A percentile compares a stretch with the other conserved stretches of the same genome.
phyloP scores from a whole-genome alignment of 495 filamentous ascomycete genomes.

The Aspergillus ostianus region DNA sequence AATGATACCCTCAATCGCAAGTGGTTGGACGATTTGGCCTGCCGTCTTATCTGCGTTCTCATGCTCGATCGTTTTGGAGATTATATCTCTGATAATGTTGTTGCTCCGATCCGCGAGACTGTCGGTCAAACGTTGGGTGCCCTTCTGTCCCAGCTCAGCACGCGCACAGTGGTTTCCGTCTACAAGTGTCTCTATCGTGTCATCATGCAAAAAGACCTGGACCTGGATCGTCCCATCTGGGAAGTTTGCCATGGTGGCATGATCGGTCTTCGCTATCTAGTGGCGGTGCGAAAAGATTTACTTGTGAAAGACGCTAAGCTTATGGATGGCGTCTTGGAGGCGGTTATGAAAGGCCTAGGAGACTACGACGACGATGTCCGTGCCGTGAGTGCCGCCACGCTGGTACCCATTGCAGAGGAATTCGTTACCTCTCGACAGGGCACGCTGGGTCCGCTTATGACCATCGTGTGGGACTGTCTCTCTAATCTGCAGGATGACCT shows the following conservation, averaged over 20 bases:
- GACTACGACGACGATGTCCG: conserved; percentile 95
- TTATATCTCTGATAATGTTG: conserved; percentile 94
- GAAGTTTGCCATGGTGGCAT: conserved; percentile 97
- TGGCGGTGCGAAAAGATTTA: conserved; percentile 89
- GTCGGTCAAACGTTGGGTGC: conserved; percentile 94
- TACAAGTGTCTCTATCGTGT: conserved; percentile 80
- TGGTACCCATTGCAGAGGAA: conserved; percentile 93
- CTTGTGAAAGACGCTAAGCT: conserved; percentile 76
- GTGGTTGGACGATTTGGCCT: conserved; percentile 92
- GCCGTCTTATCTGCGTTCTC: conserved; percentile 87
- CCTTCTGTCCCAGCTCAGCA: conserved; percentile 74
- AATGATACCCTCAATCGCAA: conserved; percentile 76
- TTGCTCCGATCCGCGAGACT: conserved; percentile 93
- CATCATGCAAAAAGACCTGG: conserved; percentile 85
- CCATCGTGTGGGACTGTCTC: conserved; percentile 95
- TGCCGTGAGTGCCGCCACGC: conserved; percentile 91
- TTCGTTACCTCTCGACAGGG: conserved; percentile 79
- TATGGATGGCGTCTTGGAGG: conserved; percentile 87
- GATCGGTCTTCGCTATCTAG: conserved; percentile 91
- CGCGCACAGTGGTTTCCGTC: conserved; percentile 71
- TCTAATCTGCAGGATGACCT: conserved; percentile 94
- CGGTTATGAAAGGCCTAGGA: conserved; percentile 91
- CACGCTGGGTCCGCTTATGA: conserved; percentile 76
- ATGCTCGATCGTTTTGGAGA: conserved; percentile 98
- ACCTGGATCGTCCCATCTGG: conserved; percentile 71